phyloP scores from a whole-genome alignment of 805 yeast species.

The Blastobotrys americana region DNA sequence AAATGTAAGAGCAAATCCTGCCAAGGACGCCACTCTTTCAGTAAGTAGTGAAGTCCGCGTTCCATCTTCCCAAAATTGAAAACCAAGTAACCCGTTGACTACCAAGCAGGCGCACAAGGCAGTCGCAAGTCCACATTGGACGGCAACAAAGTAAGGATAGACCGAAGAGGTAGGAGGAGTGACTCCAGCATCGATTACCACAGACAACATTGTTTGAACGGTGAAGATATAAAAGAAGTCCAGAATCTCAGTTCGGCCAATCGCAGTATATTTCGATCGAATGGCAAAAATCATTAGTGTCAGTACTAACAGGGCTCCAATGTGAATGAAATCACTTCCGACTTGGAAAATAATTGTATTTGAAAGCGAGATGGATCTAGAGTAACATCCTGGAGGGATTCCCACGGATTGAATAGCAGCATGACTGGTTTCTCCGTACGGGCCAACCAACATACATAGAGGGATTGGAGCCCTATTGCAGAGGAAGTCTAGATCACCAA shows the following conservation, averaged over 20 bases:
- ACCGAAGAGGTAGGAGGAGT: slow-evolving; percentile 74
- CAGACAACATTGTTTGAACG: slow-evolving; percentile 51
- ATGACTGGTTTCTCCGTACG: slow-evolving; percentile 30
- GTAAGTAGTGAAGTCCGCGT: slow-evolving; percentile 55
- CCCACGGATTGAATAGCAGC: slow-evolving; percentile 39
- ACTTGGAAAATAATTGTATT: slow-evolving; percentile 86
- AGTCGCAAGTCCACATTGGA: slow-evolving; percentile 68
- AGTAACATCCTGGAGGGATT: slow-evolving; percentile 69
- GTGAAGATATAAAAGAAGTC: slow-evolving; percentile 58
- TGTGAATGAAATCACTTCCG: slow-evolving; percentile 80
- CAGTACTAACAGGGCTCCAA: slow-evolving; percentile 59
- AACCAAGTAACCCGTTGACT: slow-evolving; percentile 71
- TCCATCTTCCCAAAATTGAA: slow-evolving; percentile 95
- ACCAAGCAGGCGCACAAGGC: slow-evolving; percentile 64
- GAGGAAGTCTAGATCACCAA: slow-evolving; percentile 57
- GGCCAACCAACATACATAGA: slow-evolving; percentile 65
- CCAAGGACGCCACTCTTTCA: slow-evolving; percentile 44
- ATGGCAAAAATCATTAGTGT: slow-evolving; percentile 70
- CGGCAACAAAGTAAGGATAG: slow-evolving; percentile 75
- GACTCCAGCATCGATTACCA: slow-evolving; percentile 88
- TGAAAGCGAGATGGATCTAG: slow-evolving; percentile 79
- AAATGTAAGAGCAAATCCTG: slow-evolving; percentile 60
- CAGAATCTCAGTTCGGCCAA: slow-evolving; percentile 83
- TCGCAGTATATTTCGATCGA: slow-evolving; percentile 84
- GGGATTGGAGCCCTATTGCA: slow-evolving; percentile 71